Evolutionary conservation across 2,329 filamentous ascomycete genomes (phyloP).

Genomic region (Fonsecaea nubica): DNA sequence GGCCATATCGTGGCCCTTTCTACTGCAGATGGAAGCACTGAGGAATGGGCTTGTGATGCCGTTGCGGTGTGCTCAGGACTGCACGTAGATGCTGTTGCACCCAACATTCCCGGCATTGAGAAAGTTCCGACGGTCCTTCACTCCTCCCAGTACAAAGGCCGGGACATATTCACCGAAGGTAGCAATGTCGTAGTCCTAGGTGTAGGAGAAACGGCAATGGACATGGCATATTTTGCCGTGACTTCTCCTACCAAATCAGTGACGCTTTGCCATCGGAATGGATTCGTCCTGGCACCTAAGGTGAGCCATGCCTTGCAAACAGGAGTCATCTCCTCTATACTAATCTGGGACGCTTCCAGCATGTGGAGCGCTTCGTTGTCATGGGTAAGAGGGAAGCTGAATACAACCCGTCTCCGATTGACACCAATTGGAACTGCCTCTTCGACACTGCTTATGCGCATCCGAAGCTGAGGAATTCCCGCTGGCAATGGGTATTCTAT

Average conservation of each 20-base stretch:
- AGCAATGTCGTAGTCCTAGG: slow-evolving; percentile 23
- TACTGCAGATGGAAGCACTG: background rate
- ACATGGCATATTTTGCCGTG: slow-evolving; percentile 22
- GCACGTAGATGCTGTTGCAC: slow-evolving; percentile 12
- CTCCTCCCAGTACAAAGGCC: slow-evolving; percentile 21
- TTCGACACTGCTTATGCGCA: slow-evolving; percentile 20
- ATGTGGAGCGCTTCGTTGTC: slow-evolving; percentile 17
- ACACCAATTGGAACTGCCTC: slow-evolving; percentile 20
- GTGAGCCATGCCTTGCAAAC: background rate
- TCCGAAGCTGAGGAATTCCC: slow-evolving; percentile 13
- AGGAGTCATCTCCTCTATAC: background rate
- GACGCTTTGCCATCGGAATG: slow-evolving; percentile 17
- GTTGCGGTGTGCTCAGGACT: slow-evolving; percentile 17
- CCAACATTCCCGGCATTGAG: slow-evolving; percentile 19
- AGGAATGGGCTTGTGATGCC: slow-evolving; percentile 24
- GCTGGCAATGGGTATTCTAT: slow-evolving; percentile 18
- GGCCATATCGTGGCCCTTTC: slow-evolving; percentile 12
- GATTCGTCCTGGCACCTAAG: slow-evolving; percentile 24
- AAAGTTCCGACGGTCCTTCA: slow-evolving; percentile 18
- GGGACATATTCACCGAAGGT: slow-evolving; percentile 15
- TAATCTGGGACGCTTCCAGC: slow-evolving; percentile 1
- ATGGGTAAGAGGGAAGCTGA: slow-evolving; percentile 11
- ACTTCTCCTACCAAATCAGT: slow-evolving; percentile 21
- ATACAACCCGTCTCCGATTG: slow-evolving; percentile 11
- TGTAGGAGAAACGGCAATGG: slow-evolving; percentile 22